Percentiles rank a stretch among this genome's conserved stretches.
These are phyloP conservation scores for Colletotrichum sp. DNA, from an alignment of 2,329 filamentous ascomycete species.

Conservation along the genomic window DNA sequence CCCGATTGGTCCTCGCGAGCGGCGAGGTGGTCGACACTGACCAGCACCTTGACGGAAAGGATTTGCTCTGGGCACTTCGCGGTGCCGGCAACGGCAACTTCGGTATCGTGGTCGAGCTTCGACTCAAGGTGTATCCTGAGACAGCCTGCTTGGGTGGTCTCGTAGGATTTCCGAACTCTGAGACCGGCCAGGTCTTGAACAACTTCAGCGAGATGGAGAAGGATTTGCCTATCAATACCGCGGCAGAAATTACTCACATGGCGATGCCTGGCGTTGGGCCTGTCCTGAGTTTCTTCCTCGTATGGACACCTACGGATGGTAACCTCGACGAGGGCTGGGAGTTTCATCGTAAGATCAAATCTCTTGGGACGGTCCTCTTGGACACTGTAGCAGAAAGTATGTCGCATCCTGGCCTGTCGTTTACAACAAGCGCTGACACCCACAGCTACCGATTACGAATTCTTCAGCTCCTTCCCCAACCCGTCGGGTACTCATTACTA, in stretches of 20 bases:
- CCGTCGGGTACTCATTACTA: not conserved
- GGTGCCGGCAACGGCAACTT: constrained; percentile 42
- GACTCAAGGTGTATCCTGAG: constrained; percentile 40
- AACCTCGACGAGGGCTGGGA: not conserved
- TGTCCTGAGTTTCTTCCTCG: not conserved
- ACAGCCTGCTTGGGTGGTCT: constrained; percentile 10
- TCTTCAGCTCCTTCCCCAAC: not conserved
- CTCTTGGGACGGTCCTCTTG: not conserved
- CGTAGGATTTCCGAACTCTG: constrained; percentile 11
- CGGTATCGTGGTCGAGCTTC: constrained; percentile 43
- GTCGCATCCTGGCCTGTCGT: not conserved
- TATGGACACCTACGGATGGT: constrained; percentile 6
- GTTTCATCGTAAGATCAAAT: constrained; percentile 1
- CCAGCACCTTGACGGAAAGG: constrained; percentile 21
- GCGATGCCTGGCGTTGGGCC: constrained; percentile 5
- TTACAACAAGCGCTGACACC: not conserved
- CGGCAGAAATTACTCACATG: not conserved
- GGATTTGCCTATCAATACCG: constrained; percentile 27
- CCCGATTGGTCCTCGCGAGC: constrained; percentile 39
- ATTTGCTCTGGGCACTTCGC: constrained; percentile 39
- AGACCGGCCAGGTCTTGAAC: constrained; percentile 27
- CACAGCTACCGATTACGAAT: constrained; percentile 5
- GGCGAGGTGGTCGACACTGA: constrained; percentile 41
- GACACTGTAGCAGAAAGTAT: constrained; percentile 8
- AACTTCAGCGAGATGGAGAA: constrained; percentile 18